phyloP scores from a whole-genome alignment of 1,139 yeast species.

The Kurtzmaniella quercitrusa region DNA sequence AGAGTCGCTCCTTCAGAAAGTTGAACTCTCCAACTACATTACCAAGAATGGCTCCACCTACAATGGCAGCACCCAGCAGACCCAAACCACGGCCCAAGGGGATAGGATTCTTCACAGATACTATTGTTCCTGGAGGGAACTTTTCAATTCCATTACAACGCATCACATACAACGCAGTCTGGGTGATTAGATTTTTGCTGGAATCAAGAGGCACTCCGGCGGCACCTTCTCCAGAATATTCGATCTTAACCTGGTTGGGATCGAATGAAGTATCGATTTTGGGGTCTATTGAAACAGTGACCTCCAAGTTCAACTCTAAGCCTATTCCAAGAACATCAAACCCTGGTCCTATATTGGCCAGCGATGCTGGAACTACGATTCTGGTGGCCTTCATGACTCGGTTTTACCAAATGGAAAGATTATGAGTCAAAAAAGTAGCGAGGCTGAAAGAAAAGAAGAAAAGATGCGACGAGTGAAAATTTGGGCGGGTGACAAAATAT shows the following conservation, averaged over 20 bases:
- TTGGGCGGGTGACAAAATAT: no score
- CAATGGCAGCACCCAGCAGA: slow-evolving; percentile 98
- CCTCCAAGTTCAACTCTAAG: slow-evolving; percentile 64
- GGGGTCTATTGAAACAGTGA: slow-evolving; percentile 63
- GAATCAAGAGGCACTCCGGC: slow-evolving; percentile 72
- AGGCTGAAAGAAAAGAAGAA: background rate
- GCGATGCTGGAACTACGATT: slow-evolving; percentile 85
- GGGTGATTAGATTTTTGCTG: slow-evolving; percentile 78
- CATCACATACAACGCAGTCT: slow-evolving; percentile 86
- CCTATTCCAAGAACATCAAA: slow-evolving; percentile 95
- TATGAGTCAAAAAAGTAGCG: background rate
- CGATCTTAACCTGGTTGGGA: slow-evolving; percentile 63
- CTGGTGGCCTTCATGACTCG: slow-evolving; percentile 23
- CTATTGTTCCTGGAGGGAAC: slow-evolving; percentile 82
- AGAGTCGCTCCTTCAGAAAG: slow-evolving; percentile 72
- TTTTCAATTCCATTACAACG: slow-evolving; percentile 70
- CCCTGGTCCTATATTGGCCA: slow-evolving; percentile 98
- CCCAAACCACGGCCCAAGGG: slow-evolving; percentile 97
- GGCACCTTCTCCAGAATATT: slow-evolving; percentile 76
- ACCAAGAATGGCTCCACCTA: slow-evolving; percentile 92
- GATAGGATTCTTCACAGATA: slow-evolving; percentile 82
- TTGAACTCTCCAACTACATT: slow-evolving; percentile 75
- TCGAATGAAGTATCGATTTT: slow-evolving; percentile 47
- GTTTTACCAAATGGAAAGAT: background rate
- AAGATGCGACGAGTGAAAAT: background rate